phyloP scores from a whole-genome alignment of 257 asterid species.

The Nemophila menziesii region DNA sequence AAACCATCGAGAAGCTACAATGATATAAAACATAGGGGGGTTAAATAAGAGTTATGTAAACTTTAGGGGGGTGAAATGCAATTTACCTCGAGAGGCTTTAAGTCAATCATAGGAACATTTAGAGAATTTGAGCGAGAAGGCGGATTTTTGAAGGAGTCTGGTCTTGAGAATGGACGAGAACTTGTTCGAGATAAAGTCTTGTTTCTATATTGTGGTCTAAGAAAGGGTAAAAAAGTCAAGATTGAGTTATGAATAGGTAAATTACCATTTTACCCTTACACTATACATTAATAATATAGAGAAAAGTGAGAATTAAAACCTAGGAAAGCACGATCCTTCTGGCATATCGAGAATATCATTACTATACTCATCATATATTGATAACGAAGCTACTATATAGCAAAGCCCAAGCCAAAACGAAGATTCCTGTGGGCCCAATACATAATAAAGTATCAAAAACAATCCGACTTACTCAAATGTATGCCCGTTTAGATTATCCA shows the following conservation, averaged over 20 bases:
- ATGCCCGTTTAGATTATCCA: no score
- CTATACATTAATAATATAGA: not conserved
- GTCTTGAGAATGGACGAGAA: conserved; percentile 41
- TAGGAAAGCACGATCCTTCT: conserved; percentile 93
- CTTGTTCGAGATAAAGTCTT: conserved; percentile 24
- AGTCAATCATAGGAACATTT: conserved; percentile 46
- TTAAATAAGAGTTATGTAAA: no score
- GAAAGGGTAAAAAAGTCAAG: conserved; percentile 3
- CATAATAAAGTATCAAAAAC: no score
- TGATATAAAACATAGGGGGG: conserved; percentile 1
- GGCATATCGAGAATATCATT: conserved; percentile 88
- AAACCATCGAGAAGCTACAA: conserved; percentile 53
- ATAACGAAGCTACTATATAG: conserved; percentile 72
- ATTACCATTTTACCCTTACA: no score
- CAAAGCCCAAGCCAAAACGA: conserved; percentile 84
- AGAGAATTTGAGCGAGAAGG: conserved; percentile 41
- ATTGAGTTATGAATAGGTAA: not conserved
- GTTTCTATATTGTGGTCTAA: conserved; percentile 61
- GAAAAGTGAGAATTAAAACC: conserved; percentile 26
- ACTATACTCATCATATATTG: conserved; percentile 88
- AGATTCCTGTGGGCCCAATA: conserved; percentile 42
- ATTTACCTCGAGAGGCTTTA: conserved; percentile 80
- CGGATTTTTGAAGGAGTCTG: conserved; percentile 36
- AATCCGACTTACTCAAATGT: no score
- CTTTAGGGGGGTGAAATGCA: not conserved